Percentiles rank a stretch among this genome's conserved stretches.
These are phyloP conservation scores for Cystobasidiopsis lactophilus DNA, from an alignment of 768 basidiomycete genomes.

Conservation along the genomic window DNA sequence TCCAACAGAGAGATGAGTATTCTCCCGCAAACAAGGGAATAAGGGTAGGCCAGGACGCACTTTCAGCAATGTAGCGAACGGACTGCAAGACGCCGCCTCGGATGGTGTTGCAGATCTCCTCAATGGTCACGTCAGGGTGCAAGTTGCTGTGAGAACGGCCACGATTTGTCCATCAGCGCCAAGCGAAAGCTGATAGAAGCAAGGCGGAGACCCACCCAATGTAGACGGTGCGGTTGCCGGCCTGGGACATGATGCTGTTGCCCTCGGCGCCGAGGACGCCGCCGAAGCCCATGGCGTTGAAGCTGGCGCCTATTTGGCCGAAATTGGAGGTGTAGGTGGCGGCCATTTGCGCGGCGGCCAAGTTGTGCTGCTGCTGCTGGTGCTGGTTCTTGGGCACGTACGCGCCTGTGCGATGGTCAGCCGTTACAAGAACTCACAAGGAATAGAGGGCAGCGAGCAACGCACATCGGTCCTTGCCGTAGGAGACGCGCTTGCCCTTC, in stretches of 20 bases:
- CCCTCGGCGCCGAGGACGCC: conserved; percentile 2
- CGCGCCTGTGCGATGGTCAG: conserved; percentile 27
- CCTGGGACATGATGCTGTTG: conserved; percentile 27
- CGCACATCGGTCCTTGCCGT: conserved; percentile 83
- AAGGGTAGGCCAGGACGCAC: conserved; percentile 48
- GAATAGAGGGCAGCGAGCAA: not conserved
- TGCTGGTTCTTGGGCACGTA: conserved; percentile 92
- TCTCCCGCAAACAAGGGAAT: conserved; percentile 20
- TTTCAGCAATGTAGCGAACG: conserved; percentile 91
- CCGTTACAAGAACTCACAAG: not conserved
- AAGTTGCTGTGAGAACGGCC: conserved; percentile 35
- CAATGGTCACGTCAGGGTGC: conserved; percentile 79
- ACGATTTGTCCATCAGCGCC: not conserved
- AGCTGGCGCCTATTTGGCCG: conserved; percentile 14
- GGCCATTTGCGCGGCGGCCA: conserved; percentile 24
- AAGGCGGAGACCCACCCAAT: conserved; percentile 32
- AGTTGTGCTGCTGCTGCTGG: conserved; percentile 31
- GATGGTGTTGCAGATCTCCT: conserved; percentile 89
- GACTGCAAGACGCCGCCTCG: conserved; percentile 92
- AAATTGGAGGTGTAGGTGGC: conserved; percentile 22
- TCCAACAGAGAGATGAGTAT: conserved; percentile 18
- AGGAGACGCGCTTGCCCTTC: conserved; percentile 91
- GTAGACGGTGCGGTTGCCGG: conserved; percentile 79
- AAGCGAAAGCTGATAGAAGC: not conserved
- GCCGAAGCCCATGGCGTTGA: conserved; percentile 23